Percentiles rank a stretch among this genome's conserved stretches.
These are phyloP conservation scores for Didymella pomorum DNA, from an alignment of 2,329 filamentous ascomycete species.

Conservation along the genomic window DNA sequence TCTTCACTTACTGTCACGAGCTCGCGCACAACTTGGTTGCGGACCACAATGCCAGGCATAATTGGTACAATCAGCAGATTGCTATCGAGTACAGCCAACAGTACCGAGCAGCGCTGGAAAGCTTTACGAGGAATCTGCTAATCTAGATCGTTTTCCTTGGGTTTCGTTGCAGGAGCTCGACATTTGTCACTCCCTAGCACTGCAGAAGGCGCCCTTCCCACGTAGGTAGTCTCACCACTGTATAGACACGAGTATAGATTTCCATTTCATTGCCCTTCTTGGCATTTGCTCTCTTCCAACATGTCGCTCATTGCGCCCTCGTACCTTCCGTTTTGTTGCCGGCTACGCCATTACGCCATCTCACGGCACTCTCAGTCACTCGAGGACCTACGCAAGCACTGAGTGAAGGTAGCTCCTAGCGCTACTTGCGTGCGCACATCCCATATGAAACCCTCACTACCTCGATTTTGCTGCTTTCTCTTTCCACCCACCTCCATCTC, in stretches of 20 bases:
- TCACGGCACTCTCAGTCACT: background rate
- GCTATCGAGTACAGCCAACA: slow-evolving; percentile 48
- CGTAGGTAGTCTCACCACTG: background rate
- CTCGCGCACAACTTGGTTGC: slow-evolving; percentile 90
- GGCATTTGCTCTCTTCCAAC: background rate
- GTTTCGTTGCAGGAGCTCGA: background rate
- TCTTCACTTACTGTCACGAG: slow-evolving; percentile 94
- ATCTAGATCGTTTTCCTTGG: slow-evolving; percentile 5
- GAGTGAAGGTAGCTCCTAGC: background rate
- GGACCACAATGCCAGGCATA: slow-evolving; percentile 64
- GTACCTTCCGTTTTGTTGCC: slow-evolving; percentile 4
- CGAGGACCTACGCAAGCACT: background rate
- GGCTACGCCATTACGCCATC: background rate
- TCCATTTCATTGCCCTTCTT: background rate
- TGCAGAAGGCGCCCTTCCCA: background rate
- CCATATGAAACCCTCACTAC: background rate
- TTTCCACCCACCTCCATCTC: background rate
- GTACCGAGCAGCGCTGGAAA: slow-evolving; percentile 38
- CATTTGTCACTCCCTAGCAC: background rate
- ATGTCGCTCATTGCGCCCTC: background rate
- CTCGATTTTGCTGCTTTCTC: background rate
- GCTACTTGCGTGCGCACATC: background rate
- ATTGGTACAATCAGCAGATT: slow-evolving; percentile 51
- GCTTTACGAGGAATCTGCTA: slow-evolving; percentile 34
- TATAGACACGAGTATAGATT: background rate